Percentiles rank a stretch among this genome's conserved stretches.
Conservation (phyloP, 2,329 filamentous ascomycete species). For the Nannizzia gypsea region DNA sequence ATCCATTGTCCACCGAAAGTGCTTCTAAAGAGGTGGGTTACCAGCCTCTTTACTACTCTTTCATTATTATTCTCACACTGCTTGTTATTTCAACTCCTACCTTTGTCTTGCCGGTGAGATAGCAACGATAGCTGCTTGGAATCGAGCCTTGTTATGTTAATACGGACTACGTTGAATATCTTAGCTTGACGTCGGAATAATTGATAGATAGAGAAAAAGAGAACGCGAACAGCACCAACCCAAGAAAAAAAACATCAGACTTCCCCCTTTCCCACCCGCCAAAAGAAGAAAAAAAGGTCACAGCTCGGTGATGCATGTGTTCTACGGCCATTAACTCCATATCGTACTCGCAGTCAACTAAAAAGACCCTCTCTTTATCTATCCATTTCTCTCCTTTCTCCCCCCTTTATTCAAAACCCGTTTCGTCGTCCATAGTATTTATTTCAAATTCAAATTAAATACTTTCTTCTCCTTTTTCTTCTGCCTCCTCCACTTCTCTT, state of each 20-base stretch:
- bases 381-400: neutral
- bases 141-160: conserved; percentile 3
- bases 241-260: neutral
- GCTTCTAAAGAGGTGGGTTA: conserved; percentile 68
- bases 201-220: conserved; percentile 8
- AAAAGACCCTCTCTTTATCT: neutral
- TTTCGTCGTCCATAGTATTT: conserved; percentile 3
- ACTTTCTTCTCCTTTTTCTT: neutral
- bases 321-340: conserved; percentile 1
- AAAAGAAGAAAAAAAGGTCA: neutral
- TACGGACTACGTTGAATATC: conserved; percentile 4
- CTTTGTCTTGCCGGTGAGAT: conserved; percentile 12
- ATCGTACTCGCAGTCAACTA: neutral
- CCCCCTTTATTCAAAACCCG: neutral
- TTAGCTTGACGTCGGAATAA: conserved; percentile 5
- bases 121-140: conserved; percentile 5
- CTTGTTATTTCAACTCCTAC: neutral
- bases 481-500: neutral
- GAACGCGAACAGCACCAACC: neutral
- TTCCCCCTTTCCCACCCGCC: no score
- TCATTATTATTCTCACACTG: neutral
- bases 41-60: neutral
- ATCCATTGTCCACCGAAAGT: conserved; percentile 99
- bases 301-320: neutral
- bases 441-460: conserved; percentile 7